phyloP scores from a whole-genome alignment of 768 basidiomycete genomes.

The Leccinum imitatum region DNA sequence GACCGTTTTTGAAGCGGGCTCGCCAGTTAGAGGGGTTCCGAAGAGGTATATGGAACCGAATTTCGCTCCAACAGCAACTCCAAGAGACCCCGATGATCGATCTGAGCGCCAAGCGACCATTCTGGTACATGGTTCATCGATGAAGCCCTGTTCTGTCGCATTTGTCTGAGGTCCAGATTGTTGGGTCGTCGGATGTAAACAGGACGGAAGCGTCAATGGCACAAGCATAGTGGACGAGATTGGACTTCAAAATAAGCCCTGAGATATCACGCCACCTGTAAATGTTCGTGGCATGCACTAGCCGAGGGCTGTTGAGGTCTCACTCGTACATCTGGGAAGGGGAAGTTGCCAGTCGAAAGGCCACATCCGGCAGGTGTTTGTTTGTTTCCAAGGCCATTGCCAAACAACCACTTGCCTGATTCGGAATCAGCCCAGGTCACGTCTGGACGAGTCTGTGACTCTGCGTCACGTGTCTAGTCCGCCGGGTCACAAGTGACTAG shows the following conservation, averaged over 20 bases:
- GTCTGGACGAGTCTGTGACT: neutral
- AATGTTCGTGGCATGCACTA: constrained; percentile 9
- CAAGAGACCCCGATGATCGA: constrained; percentile 7
- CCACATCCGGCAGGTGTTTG: constrained; percentile 24
- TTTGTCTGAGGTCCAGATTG: constrained; percentile 9
- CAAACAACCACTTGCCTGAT: constrained; percentile 22
- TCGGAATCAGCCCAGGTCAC: neutral
- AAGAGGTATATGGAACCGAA: constrained; percentile 30
- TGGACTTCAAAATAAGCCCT: neutral
- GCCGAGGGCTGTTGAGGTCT: neutral
- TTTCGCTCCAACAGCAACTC: constrained; percentile 23
- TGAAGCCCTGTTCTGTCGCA: constrained; percentile 25
- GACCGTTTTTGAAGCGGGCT: constrained; percentile 10
- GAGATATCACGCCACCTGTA: neutral
- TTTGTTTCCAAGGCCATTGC: constrained; percentile 31
- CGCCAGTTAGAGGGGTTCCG: constrained; percentile 25
- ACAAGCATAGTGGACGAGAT: constrained; percentile 22
- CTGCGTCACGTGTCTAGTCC: neutral
- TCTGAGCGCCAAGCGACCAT: constrained; percentile 20
- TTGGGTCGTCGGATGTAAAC: constrained; percentile 13
- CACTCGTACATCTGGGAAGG: constrained; percentile 4
- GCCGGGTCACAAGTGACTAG: constrained; percentile 5
- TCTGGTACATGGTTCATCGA: constrained; percentile 19
- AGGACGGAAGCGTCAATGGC: constrained; percentile 24
- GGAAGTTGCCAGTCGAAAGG: neutral